Percentiles rank a stretch among this genome's conserved stretches.
Conservation (phyloP, 1,284 basidiomycete species). For the Trichosporon asahii region DNA sequence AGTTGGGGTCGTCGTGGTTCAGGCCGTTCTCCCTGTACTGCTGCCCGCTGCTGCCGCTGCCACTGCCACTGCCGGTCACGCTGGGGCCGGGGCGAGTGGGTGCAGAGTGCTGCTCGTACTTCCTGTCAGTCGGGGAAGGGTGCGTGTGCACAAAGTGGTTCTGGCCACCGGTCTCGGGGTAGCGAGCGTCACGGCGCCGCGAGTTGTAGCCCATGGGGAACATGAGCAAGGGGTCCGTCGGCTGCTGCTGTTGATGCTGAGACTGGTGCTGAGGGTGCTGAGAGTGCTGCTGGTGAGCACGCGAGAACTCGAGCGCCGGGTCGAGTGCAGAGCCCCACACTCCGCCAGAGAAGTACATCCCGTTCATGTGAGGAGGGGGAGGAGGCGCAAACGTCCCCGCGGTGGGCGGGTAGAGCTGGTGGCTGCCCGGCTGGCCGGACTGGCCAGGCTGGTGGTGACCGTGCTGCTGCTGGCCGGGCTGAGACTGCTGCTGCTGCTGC, state of each 20-base stretch:
- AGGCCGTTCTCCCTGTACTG: neutral
- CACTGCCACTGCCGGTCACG: neutral
- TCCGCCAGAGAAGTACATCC: neutral
- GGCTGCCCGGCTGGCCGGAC: neutral
- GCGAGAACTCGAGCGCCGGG: neutral
- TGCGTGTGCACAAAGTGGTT: neutral
- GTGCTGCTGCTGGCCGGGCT: neutral
- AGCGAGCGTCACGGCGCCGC: neutral
- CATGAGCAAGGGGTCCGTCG: neutral
- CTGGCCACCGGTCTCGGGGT: neutral
- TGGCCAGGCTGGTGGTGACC: neutral
- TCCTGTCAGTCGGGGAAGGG: neutral
- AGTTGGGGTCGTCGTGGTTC: neutral
- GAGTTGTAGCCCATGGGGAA: neutral
- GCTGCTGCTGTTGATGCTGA: neutral
- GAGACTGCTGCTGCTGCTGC: neutral
- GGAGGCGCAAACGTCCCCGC: neutral
- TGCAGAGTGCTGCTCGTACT: neutral
- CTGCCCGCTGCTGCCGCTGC: no score
- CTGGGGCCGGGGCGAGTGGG: neutral
- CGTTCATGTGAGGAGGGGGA: conserved; percentile 2
- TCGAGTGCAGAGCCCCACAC: neutral
- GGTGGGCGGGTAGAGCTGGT: neutral
- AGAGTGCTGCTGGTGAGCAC: neutral
- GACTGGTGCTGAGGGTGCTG: neutral